Conservation (phyloP, 768 basidiomycete genomes). For the Russula griseocarnosa region DNA sequence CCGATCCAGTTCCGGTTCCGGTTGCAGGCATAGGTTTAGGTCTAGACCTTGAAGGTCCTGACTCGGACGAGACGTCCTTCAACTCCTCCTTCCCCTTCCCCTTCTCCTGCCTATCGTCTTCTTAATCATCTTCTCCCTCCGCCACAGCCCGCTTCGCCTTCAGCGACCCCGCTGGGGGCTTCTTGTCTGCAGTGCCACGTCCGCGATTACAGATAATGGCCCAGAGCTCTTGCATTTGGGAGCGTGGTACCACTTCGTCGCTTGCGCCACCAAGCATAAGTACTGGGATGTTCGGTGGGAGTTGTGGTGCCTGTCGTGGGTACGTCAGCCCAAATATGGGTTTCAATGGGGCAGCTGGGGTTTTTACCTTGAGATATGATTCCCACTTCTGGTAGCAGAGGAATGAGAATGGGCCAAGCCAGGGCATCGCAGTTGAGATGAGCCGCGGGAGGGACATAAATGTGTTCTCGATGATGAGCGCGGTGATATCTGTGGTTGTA, state of each 20-base stretch:
- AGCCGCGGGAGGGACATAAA: conserved; percentile 81
- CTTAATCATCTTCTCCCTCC: not conserved
- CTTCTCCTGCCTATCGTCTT: conserved; percentile 24
- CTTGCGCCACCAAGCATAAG: conserved; percentile 72
- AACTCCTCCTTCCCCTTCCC: not conserved
- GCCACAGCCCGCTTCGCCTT: not conserved
- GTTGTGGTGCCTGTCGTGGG: conserved; percentile 35
- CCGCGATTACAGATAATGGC: conserved; percentile 43
- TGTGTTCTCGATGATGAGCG: conserved; percentile 89
- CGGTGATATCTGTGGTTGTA: conserved; percentile 51
- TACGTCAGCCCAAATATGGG: not conserved
- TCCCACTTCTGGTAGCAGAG: conserved; percentile 89
- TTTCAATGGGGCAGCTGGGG: conserved; percentile 33
- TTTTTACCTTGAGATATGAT: conserved; percentile 57
- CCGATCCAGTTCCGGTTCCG: not conserved
- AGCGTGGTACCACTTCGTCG: conserved; percentile 71
- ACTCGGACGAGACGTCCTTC: too few relatives aligned
- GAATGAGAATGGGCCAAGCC: conserved; percentile 67
- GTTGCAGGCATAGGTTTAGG: too few relatives aligned
- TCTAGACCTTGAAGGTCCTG: not conserved
- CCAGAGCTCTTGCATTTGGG: conserved; percentile 75
- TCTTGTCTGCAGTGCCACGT: conserved; percentile 3
- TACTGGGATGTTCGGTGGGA: conserved; percentile 65
- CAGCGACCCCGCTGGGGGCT: not conserved
- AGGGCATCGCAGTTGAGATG: conserved; percentile 75